Evolutionary conservation across 2,329 filamentous ascomycete genomes (phyloP), one percentile per base, ranked within the genome.

Genomic region (Grosmannia penicillata): DNA sequence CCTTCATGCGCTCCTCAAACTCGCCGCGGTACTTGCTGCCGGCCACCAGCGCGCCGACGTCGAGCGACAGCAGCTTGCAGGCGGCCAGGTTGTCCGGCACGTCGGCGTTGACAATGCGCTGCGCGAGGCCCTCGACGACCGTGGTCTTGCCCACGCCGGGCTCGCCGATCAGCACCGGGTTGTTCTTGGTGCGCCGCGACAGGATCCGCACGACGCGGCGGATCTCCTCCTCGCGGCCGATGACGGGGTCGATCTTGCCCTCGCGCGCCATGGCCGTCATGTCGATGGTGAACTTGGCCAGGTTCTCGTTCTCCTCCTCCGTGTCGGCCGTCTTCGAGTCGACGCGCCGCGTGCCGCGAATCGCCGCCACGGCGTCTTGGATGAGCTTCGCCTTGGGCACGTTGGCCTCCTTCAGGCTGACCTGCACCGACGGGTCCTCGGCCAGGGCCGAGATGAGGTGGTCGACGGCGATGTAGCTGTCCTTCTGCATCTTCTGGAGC

Each of bases 1-100:
- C 87, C 72, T 98, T 98, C 87, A 98, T 96, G 50, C 91, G 77
- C 68, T 98, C 91, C 58, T 98, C 91, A 43, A 98, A 98, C 58
- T 98, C 91, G 64, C 91, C 91, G 36, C 91, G 79, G 65, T 93
- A 98, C 63, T 98, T 98, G 73, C 86, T 95, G 49, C 91, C 91
- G 42, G 91, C 91, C 46, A 98, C 89, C 41, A 98, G 68, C 19
- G 89, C 82, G 51, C 91, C 91, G 34, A 98, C 89, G 53, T 98
- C 91, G 33, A 98, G 76, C 4, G 91, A 95, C 40, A 98, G 77
- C 43, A 98, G 70, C 58, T 82, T 91, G 72, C 91, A 98, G 43
- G 84, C 79, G 37, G 91, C 86, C 39, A 98, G 69, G 52, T 95
- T 95, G 56, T 93, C 86, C 26, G 91, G 91, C 4, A 98, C 86